Conservation (phyloP, 2,329 filamentous ascomycete species). For the Colletotrichum cuscutae region DNA sequence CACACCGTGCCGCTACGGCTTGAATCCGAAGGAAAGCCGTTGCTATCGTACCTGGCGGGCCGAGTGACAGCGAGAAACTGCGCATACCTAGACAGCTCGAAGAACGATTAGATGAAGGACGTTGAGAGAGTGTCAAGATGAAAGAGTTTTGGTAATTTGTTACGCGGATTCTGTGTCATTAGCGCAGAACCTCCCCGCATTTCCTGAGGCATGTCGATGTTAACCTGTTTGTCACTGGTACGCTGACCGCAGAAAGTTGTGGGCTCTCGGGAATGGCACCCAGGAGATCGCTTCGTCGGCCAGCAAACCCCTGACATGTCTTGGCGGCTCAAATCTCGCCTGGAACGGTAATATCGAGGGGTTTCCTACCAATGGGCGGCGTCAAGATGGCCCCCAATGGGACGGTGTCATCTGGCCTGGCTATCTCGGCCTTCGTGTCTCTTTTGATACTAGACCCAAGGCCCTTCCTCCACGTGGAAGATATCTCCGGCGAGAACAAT, state of each 20-base stretch:
- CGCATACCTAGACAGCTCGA: neutral
- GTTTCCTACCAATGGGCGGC: neutral
- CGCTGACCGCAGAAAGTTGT: neutral
- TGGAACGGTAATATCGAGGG: neutral
- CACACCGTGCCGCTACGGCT: neutral
- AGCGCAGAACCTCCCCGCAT: conserved; percentile 4
- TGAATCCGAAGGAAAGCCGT: neutral
- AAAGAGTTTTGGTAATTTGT: neutral
- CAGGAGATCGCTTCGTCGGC: neutral
- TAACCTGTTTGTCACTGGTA: neutral
- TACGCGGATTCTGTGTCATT: conserved; percentile 9
- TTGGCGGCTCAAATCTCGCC: conserved; percentile 1
- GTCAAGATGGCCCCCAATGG: neutral
- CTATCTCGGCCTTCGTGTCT: conserved; percentile 24
- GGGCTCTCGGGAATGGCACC: neutral
- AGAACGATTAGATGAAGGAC: neutral
- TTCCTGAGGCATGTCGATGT: neutral
- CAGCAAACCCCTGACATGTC: neutral
- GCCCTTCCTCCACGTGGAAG: conserved; percentile 19
- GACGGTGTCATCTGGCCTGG: neutral
- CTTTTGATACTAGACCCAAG: conserved; percentile 15
- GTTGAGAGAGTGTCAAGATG: neutral
- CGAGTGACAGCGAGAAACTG: neutral
- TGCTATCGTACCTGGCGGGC: neutral
- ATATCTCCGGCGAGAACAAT: conserved; percentile 1